A percentile compares a stretch with the other conserved stretches of the same genome.
phyloP scores from a whole-genome alignment of 1,139 yeast species.

The Lodderomyces jiufengensis region DNA sequence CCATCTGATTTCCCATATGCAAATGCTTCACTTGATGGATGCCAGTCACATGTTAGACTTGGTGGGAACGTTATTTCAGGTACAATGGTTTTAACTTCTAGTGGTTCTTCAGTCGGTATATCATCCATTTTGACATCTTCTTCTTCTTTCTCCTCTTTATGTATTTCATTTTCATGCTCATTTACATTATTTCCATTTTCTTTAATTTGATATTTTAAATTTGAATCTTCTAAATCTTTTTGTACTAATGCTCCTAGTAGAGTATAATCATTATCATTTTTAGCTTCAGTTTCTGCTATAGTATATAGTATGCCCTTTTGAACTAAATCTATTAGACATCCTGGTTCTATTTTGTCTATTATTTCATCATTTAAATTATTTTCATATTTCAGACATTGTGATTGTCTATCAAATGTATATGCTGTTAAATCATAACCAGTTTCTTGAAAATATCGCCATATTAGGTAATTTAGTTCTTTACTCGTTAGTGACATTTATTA shows the following conservation, averaged over 20 bases:
- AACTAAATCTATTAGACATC: conserved; percentile 73
- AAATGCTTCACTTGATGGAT: conserved; percentile 34
- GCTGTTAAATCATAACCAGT: conserved; percentile 80
- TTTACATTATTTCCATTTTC: conserved; percentile 6
- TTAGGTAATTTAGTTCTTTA: conserved; percentile 80
- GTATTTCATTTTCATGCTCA: conserved; percentile 10
- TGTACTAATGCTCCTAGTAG: conserved; percentile 31
- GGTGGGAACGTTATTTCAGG: conserved; percentile 25
- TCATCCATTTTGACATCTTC: conserved; percentile 11
- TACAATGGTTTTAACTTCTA: neutral
- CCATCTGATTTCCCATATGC: conserved; percentile 38
- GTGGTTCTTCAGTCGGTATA: conserved; percentile 7
- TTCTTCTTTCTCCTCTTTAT: too few relatives aligned
- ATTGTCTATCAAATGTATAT: conserved; percentile 74
- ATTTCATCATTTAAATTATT: conserved; percentile 37
- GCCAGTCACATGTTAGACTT: conserved; percentile 38
- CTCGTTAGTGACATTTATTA: conserved; percentile 83
- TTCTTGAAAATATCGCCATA: conserved; percentile 93
- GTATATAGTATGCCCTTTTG: conserved; percentile 81
- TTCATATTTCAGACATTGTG: conserved; percentile 61
- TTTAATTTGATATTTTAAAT: conserved; percentile 5
- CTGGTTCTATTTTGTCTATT: conserved; percentile 54
- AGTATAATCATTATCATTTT: conserved; percentile 20
- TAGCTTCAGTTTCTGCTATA: conserved; percentile 29
- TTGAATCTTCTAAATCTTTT: conserved; percentile 17